Base-by-base conservation (phyloP, 2,329 filamentous ascomycete genomes). In the Aspergillus pseudoglaucus region DNA sequence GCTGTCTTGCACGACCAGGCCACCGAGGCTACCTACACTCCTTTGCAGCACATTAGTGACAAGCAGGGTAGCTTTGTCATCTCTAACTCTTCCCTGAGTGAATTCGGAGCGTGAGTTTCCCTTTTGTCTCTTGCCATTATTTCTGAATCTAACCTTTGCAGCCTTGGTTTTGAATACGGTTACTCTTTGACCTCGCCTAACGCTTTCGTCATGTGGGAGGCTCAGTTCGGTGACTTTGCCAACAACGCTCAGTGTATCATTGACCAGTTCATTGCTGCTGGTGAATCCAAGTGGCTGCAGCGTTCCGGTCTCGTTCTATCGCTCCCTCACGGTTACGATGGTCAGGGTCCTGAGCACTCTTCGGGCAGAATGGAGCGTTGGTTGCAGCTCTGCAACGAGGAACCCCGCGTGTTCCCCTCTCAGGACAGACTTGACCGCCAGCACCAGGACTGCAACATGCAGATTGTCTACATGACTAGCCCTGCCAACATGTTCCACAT, bases 391-490 rank as follows among this genome's bases (percentile, higher is more conserved):
- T 93, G 87, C 75, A 97, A 97, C 73, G 93, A 98, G 71, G 93
- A 98, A 66, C 90, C 93, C 48, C 88, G 93, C 55, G 81, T 93
- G 62, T 98, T 90, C 84, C 93, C 93, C 46, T 79, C 83, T 1
- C 77, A 81, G 27, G 90, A 95, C 57, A 96, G 93, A 78, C 82
- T 97, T 52, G 85, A 94, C 47, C 89, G 93, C 59, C 93, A 97
- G 74, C 93, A 98, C 77, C 93, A 98, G 76, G 93, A 98, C 75
- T 95, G 90, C 80, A 98, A 98, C 77, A 95, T 98, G 84, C 93
- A 98, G 76, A 87, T 98, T 68, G 90, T 85, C 47, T 95, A 93
- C 78, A 90, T 94, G 83, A 98, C 93, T n/a, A 88, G 86, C 42
- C 93, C 93, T 23, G 81, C 91, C 56, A 98, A 98, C 73, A 72